A percentile compares a stretch with the other conserved stretches of the same genome.
Conservation (phyloP, 345 rosid species). For the Cardamine resedifolia region DNA sequence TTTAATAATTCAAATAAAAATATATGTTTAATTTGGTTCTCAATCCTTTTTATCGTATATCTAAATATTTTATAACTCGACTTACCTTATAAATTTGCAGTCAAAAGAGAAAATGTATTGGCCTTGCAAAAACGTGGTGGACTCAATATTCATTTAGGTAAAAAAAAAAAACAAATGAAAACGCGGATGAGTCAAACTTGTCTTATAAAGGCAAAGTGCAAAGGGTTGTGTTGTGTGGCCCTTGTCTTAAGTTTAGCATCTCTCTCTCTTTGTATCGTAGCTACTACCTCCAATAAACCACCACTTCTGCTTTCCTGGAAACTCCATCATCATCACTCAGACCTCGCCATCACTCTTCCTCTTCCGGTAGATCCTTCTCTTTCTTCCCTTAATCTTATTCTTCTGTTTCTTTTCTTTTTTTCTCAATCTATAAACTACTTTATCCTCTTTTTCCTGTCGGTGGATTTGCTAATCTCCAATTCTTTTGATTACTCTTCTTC, state of each 20-base stretch:
- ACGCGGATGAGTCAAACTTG: neutral
- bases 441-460: slow-evolving; percentile 1
- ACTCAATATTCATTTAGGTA: neutral
- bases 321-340: neutral
- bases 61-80: neutral
- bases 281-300: neutral
- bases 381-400: slow-evolving; percentile 1
- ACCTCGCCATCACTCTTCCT: slow-evolving; percentile 21
- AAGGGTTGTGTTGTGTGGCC: neutral
- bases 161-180: neutral
- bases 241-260: neutral
- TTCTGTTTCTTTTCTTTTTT: neutral
- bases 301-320: slow-evolving; percentile 19
- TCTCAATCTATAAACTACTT: neutral
- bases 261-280: neutral
- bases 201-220: neutral
- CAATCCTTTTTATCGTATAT: neutral
- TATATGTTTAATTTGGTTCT: too few relatives aligned
- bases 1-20: too few relatives aligned
- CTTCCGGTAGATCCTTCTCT: slow-evolving; percentile 26
- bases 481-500: neutral
- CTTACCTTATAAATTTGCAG: neutral
- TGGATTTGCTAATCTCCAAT: slow-evolving; percentile 7
- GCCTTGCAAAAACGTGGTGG: neutral
- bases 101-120: neutral